Base-by-base conservation (phyloP, 257 asterid species). In the Haberlea rhodopensis region DNA sequence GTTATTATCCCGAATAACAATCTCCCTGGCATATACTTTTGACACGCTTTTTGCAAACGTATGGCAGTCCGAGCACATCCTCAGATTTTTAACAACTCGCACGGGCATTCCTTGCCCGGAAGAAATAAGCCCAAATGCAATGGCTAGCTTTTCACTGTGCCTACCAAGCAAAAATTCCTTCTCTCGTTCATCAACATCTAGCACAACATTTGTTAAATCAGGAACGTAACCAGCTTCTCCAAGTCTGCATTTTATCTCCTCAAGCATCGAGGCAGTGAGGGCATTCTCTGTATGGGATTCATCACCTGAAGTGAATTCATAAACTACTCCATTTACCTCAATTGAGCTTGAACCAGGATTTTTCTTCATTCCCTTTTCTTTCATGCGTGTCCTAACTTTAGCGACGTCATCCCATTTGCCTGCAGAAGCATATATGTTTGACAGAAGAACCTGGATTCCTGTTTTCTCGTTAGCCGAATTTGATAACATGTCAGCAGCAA, bases 21-120 rank as follows among this genome's bases (percentile, higher is more conserved):
- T 71, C 19, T 77, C 81, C 23, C 87, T 70, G 2, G 65, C 49
- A 31, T 81, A 81, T 37, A 79, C 79, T 55, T 66, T 66, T 0
- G 90, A 84, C 29, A 75, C 85, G 68, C 63, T 55, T 49, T 79
- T 79, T 1, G 85, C 82, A 56, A 77, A 84, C 8, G 75, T 67
- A 66, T 84, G 90, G 71, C 90, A 84, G 61, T 84, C 84, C 10
- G 82, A 77, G 62, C 87, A 84, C 79, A 84, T 84, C 8, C 87
- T 55, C 18, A 84, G 81, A 72, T 84, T 84, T 78, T 84, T 84
- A 25, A 75, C 75, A 16, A 81, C 73, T 52, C 84, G 63, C 7
- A 84, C 40, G 21, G 82, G 77, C 49, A 54, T 52, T 53, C 76
- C 81, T 59, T 43, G 60, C 6, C 70, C 68, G 4, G 83, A 72